phyloP scores from a whole-genome alignment of 345 rosid species.

The Durio zibethinus region DNA sequence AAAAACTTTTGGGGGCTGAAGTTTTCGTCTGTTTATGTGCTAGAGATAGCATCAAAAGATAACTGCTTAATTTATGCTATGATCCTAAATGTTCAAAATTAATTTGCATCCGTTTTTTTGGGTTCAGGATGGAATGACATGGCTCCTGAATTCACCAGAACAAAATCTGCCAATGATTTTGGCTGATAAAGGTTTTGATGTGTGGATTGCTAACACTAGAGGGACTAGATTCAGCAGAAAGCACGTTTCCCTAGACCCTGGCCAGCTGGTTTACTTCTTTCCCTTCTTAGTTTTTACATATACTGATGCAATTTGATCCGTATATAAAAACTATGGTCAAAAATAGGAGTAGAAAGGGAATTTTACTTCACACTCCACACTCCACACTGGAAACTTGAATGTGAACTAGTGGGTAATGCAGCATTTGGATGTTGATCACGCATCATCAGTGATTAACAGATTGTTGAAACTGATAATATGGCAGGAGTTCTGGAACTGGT shows the following conservation, averaged over 20 bases:
- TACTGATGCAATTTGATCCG: background rate
- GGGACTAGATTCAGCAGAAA: slow-evolving; percentile 77
- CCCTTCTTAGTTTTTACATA: too few species aligned
- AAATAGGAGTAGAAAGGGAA: background rate
- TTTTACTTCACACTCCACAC: too few species aligned
- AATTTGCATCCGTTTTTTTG: background rate
- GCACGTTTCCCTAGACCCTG: slow-evolving; percentile 52
- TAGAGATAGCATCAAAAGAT: background rate
- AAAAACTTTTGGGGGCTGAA: background rate
- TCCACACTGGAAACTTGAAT: background rate
- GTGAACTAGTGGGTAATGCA: background rate
- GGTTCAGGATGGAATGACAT: slow-evolving; percentile 84
- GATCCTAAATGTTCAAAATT: background rate
- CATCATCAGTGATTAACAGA: background rate
- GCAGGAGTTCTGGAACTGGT: slow-evolving; percentile 89
- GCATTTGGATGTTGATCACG: too few species aligned
- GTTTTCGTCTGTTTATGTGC: slow-evolving; percentile 1
- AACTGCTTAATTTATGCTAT: background rate
- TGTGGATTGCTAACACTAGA: slow-evolving; percentile 82
- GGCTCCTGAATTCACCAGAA: slow-evolving; percentile 83
- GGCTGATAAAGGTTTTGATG: slow-evolving; percentile 91
- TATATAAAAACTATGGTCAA: background rate
- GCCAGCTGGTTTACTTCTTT: slow-evolving; percentile 28
- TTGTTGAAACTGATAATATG: slow-evolving; percentile 1
- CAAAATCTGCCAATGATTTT: slow-evolving; percentile 76